phyloP scores from a whole-genome alignment of 2,329 filamentous ascomycete species.

The Stachybotrys chlorohalonatus region DNA sequence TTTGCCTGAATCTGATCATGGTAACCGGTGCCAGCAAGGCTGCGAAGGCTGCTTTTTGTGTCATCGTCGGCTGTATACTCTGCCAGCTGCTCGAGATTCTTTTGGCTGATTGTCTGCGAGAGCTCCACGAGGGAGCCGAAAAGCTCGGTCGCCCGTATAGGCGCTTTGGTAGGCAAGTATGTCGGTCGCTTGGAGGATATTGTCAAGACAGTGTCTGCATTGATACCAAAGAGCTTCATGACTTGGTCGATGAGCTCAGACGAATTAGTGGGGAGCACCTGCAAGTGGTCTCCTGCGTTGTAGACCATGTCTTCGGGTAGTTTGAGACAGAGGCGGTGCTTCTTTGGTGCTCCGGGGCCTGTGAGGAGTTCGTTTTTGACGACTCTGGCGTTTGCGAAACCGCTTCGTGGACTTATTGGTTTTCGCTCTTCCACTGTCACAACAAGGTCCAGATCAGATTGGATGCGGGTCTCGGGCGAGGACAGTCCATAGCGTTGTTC shows the following conservation, averaged over 20 bases:
- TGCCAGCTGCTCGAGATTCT: conserved; percentile 20
- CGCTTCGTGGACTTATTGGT: conserved; percentile 12
- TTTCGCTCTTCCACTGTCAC: no score
- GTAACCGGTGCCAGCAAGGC: conserved; percentile 20
- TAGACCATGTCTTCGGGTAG: conserved; percentile 55
- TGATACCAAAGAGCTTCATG: conserved; percentile 51
- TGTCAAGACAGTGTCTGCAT: conserved; percentile 49
- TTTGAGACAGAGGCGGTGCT: conserved; percentile 52
- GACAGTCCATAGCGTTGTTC: no score
- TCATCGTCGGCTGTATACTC: conserved; percentile 1
- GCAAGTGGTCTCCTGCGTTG: conserved; percentile 61
- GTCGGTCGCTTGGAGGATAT: conserved; percentile 38
- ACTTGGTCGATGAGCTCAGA: conserved; percentile 48
- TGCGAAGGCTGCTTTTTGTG: conserved; percentile 20
- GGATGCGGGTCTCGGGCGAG: no score
- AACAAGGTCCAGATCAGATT: no score
- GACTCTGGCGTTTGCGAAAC: conserved; percentile 52
- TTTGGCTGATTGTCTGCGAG: conserved; percentile 56
- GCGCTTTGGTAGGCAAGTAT: conserved; percentile 39
- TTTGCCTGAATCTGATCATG: no score
- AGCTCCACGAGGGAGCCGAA: conserved; percentile 62
- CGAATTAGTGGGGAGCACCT: conserved; percentile 58
- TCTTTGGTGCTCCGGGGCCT: conserved; percentile 30
- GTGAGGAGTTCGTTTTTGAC: conserved; percentile 42
- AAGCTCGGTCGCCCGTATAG: conserved; percentile 50